A percentile compares a stretch with the other conserved stretches of the same genome.
phyloP scores from a whole-genome alignment of 306 rosid genomes.

The Cucurbita argyrosperma region DNA sequence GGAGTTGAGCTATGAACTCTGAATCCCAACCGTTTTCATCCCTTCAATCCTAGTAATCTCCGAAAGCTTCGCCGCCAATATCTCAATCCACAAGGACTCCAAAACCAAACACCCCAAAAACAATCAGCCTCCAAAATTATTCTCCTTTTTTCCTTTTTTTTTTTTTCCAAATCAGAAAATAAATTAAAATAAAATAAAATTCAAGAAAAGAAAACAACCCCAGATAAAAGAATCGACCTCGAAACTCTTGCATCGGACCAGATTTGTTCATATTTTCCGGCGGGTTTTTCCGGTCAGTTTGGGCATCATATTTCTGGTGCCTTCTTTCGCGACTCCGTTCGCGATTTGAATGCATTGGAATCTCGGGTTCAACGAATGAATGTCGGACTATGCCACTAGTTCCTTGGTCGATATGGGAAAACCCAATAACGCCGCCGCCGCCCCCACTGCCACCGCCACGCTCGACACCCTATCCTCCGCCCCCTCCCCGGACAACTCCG shows the following conservation, averaged over 20 bases:
- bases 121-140: neutral
- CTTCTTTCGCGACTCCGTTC: neutral
- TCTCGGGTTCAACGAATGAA: conserved; percentile 12
- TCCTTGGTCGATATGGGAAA: conserved; percentile 30
- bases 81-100: conserved; percentile 40
- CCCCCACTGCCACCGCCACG: neutral
- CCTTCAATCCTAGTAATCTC: conserved; percentile 19
- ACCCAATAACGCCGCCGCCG: neutral
- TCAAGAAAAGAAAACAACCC: neutral
- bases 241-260: neutral
- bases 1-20: neutral
- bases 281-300: neutral
- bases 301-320: neutral
- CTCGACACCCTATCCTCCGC: neutral
- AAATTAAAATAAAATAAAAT: neutral
- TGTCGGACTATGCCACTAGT: conserved; percentile 25
- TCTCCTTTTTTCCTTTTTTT: neutral
- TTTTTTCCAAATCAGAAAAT: neutral
- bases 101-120: neutral
- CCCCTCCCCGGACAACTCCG: conserved; percentile 12
- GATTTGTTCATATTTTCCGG: neutral
- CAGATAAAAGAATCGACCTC: neutral
- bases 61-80: conserved; percentile 63
- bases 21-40: neutral
- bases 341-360: conserved; percentile 5